A percentile compares a stretch with the other conserved stretches of the same genome.
Evolutionary conservation across 2,329 filamentous ascomycete species (phyloP).

Genomic region (Juglanconis oblonga): DNA sequence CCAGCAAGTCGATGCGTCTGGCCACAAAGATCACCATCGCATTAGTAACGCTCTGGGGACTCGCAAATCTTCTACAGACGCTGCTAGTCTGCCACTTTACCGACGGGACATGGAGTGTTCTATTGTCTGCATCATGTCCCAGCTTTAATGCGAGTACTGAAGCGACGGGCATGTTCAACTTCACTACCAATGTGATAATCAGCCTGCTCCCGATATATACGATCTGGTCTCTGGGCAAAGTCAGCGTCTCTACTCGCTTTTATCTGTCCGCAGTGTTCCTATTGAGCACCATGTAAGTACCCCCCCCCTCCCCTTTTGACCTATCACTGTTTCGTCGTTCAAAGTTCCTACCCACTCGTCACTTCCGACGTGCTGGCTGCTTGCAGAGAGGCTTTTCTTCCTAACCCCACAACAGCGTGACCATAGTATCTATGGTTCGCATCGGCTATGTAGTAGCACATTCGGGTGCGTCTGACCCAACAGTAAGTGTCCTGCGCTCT

Average conservation of each 20-base stretch:
- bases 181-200: constrained; percentile 35
- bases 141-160: constrained; percentile 30
- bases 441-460: neutral
- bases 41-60: constrained; percentile 25
- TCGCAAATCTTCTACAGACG: constrained; percentile 25
- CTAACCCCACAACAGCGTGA: neutral
- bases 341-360: too few species aligned
- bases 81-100: constrained; percentile 30
- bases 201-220: constrained; percentile 35
- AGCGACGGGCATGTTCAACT: constrained; percentile 35
- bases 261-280: constrained; percentile 9
- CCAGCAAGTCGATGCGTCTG: constrained; percentile 28
- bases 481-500: neutral
- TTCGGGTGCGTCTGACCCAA: neutral
- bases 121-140: constrained; percentile 4
- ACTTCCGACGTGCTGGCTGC: too few species aligned
- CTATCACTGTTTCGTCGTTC: too few species aligned
- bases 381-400: too few species aligned
- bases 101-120: constrained; percentile 15
- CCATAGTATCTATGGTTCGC: constrained; percentile 9
- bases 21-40: constrained; percentile 27
- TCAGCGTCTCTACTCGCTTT: constrained; percentile 14
- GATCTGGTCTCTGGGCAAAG: constrained; percentile 35
- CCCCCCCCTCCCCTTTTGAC: neutral
- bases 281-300: constrained; percentile 7